These are phyloP conservation scores for Graphilbum ipis-grandicollis DNA, from an alignment of 2,329 filamentous ascomycete species.

Conservation along the genomic window DNA sequence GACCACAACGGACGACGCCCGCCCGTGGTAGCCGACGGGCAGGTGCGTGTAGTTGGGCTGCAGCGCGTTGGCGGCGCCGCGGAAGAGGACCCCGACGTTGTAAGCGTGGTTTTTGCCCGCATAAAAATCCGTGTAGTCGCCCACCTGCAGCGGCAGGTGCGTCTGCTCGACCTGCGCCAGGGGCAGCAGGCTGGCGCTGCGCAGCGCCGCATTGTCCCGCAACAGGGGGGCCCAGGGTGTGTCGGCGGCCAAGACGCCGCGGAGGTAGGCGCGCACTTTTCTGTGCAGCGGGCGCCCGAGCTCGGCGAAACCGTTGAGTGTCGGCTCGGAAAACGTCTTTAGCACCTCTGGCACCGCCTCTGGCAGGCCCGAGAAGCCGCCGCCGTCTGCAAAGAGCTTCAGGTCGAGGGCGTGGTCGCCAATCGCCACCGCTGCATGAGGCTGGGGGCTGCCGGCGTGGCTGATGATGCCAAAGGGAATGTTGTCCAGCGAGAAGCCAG, in stretches of 20 bases:
- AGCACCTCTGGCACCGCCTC: slow-evolving; percentile 7
- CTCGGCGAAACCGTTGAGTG: slow-evolving; percentile 41
- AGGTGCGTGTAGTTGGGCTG: slow-evolving; percentile 71
- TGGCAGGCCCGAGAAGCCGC: slow-evolving; percentile 32
- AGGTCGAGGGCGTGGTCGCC: slow-evolving; percentile 52
- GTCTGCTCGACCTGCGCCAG: slow-evolving; percentile 41
- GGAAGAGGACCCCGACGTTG: slow-evolving; percentile 47
- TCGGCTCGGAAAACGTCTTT: slow-evolving; percentile 13
- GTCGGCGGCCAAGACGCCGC: slow-evolving; percentile 40
- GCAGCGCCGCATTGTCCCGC: slow-evolving; percentile 40
- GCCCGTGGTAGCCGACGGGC: slow-evolving; percentile 67
- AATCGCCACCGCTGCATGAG: slow-evolving; percentile 46
- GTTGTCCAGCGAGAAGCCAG: slow-evolving; percentile 57
- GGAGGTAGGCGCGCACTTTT: slow-evolving; percentile 51
- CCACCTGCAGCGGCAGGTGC: slow-evolving; percentile 61
- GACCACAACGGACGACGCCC: slow-evolving; percentile 57
- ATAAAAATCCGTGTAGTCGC: slow-evolving; percentile 78
- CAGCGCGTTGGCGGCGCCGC: slow-evolving; percentile 43
- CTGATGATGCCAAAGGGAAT: slow-evolving; percentile 64
- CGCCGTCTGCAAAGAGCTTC: slow-evolving; percentile 36
- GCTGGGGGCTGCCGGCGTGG: slow-evolving; percentile 23
- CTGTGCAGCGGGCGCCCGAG: slow-evolving; percentile 51
- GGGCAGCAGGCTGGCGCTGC: slow-evolving; percentile 39
- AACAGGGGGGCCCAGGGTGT: slow-evolving; percentile 44
- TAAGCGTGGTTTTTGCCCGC: slow-evolving; percentile 65